Evolutionary conservation across 139 green algal species (phyloP).

Genomic region (Pleodorina starrii): DNA sequence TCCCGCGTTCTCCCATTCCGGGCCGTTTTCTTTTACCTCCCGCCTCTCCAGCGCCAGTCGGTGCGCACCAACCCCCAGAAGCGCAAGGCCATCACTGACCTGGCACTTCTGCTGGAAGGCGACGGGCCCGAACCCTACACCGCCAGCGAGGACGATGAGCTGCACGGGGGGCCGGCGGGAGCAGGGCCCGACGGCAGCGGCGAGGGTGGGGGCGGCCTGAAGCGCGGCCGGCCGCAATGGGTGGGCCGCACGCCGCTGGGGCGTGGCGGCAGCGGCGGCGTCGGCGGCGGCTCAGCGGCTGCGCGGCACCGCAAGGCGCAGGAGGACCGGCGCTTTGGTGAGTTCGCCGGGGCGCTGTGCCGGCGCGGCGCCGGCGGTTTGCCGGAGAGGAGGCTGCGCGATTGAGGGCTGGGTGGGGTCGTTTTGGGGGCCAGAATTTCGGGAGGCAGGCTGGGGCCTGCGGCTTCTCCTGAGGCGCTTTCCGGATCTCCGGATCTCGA

Average conservation of each 20-base stretch:
- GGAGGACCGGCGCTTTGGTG: slow-evolving; percentile 57
- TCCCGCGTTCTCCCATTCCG: no score
- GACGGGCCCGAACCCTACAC: not conserved
- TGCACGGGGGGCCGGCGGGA: not conserved
- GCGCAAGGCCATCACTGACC: slow-evolving; percentile 8
- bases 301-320: not conserved
- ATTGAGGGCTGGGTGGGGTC: no score
- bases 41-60: slow-evolving; percentile 20
- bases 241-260: not conserved
- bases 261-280: not conserved
- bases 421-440: no score
- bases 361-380: no score
- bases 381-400: no score
- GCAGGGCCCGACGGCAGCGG: not conserved
- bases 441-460: no score
- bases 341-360: no score
- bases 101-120: slow-evolving; percentile 37
- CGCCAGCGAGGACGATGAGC: not conserved
- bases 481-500: no score
- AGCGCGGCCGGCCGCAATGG: not conserved
- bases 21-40: no score
- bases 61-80: slow-evolving; percentile 5
- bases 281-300: no score
- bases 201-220: not conserved
- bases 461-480: no score